A percentile compares a stretch with the other conserved stretches of the same genome.
Evolutionary conservation across 495 filamentous ascomycete genomes (phyloP).

Genomic region (Lineolata rhizophorae): DNA sequence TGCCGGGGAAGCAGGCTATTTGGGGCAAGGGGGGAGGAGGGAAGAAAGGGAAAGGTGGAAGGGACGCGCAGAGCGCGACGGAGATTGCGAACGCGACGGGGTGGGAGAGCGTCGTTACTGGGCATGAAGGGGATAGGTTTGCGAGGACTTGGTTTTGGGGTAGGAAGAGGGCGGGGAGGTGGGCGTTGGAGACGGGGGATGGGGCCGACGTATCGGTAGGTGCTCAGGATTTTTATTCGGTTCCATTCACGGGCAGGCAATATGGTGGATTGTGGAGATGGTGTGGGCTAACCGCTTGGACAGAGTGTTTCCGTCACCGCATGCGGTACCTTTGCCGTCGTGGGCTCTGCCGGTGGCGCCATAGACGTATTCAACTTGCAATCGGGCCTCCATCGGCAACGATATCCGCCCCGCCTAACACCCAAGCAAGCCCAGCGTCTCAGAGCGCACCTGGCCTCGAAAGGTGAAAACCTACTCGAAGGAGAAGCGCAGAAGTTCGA

Average conservation of each 20-base stretch:
- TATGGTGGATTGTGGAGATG: no score
- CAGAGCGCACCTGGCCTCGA: conserved; percentile 30
- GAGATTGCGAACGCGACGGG: conserved; percentile 51
- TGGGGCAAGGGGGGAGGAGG: conserved; percentile 57
- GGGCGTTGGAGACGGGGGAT: conserved; percentile 78
- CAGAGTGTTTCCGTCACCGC: conserved; percentile 60
- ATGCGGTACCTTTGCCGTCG: conserved; percentile 84
- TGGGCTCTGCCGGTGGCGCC: conserved; percentile 62
- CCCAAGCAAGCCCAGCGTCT: conserved; percentile 40
- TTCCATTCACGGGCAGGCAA: no score
- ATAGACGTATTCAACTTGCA: conserved; percentile 95
- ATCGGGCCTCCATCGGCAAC: conserved; percentile 65
- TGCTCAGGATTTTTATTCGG: conserved; percentile 19
- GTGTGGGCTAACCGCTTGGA: conserved; percentile 14
- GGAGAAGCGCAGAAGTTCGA: conserved; percentile 16
- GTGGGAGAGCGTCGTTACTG: conserved; percentile 92
- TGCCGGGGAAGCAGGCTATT: conserved; percentile 32
- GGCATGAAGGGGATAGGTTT: conserved; percentile 65
- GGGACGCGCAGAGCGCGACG: conserved; percentile 29
- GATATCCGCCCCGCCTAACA: conserved; percentile 53
- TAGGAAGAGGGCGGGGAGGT: conserved; percentile 73
- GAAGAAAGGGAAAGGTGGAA: conserved; percentile 27
- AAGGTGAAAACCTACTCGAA: conserved; percentile 16
- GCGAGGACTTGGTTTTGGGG: conserved; percentile 98
- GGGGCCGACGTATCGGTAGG: conserved; percentile 59